Evolutionary conservation across 495 filamentous ascomycete genomes (phyloP).

Genomic region (Daldinia bambusicola): DNA sequence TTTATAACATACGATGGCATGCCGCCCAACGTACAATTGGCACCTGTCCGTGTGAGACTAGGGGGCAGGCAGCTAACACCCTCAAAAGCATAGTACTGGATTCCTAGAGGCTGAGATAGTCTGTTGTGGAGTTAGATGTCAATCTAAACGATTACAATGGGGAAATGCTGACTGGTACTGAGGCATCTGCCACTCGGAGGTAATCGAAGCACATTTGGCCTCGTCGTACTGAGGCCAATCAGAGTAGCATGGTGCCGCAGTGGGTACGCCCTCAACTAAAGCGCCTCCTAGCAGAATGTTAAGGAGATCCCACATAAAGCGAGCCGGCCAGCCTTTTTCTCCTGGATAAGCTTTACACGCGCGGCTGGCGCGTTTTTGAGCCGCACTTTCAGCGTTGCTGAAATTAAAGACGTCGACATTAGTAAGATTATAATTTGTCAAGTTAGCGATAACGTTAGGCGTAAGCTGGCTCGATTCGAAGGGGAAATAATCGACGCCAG

Average conservation of each 20-base stretch:
- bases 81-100: conserved; percentile 37
- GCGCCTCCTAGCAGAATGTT: conserved; percentile 43
- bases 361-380: neutral
- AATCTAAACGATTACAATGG: neutral
- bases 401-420: neutral
- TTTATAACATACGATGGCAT: conserved; percentile 61
- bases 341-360: neutral
- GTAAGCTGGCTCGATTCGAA: conserved; percentile 56
- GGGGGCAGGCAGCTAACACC: conserved; percentile 39
- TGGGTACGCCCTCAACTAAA: conserved; percentile 63
- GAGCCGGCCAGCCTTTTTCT: neutral
- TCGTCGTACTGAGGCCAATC: conserved; percentile 59
- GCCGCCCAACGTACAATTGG: conserved; percentile 60
- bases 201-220: conserved; percentile 53
- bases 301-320: neutral
- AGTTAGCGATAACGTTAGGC: conserved; percentile 47
- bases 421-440: conserved; percentile 36
- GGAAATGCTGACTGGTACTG: conserved; percentile 24
- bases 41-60: conserved; percentile 34
- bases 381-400: neutral
- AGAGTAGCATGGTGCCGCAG: conserved; percentile 63
- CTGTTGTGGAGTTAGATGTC: conserved; percentile 12
- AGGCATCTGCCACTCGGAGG: conserved; percentile 40
- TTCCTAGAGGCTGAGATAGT: conserved; percentile 31
- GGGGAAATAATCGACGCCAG: conserved; percentile 43